phyloP scores from a whole-genome alignment of 768 basidiomycete species.

The Mycena belliarum region DNA sequence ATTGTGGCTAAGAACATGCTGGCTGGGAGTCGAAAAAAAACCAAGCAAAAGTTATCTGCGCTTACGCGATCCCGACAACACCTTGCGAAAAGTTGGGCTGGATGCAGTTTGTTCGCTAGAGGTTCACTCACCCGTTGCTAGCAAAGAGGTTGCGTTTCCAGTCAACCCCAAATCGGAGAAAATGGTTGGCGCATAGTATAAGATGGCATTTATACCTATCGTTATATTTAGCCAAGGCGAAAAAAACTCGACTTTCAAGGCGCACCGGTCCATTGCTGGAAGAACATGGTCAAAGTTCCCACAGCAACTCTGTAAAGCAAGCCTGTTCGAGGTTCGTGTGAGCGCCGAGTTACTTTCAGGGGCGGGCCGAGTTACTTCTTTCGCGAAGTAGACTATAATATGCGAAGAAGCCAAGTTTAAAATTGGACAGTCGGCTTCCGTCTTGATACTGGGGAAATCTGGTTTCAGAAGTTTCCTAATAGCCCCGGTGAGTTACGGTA shows the following conservation, averaged over 20 bases:
- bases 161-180: conserved; percentile 61
- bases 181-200: conserved; percentile 77
- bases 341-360: neutral
- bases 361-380: conserved; percentile 34
- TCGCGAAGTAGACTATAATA: conserved; percentile 64
- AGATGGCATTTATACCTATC: conserved; percentile 67
- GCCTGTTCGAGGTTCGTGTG: conserved; percentile 32
- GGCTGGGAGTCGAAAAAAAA: neutral
- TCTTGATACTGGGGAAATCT: conserved; percentile 69
- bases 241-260: too few relatives aligned
- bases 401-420: conserved; percentile 60
- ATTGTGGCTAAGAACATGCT: conserved; percentile 79
- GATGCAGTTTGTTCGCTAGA: too few relatives aligned
- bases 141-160: conserved; percentile 56
- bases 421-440: conserved; percentile 53
- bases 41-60: conserved; percentile 2
- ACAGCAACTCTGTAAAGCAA: conserved; percentile 64
- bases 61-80: conserved; percentile 78
- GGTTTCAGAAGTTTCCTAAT: conserved; percentile 49
- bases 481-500: neutral
- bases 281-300: conserved; percentile 64
- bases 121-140: conserved; percentile 45
- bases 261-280: conserved; percentile 72
- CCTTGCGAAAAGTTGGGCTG: neutral
- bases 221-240: conserved; percentile 3